Percentiles rank a stretch among this genome's conserved stretches.
phyloP scores from a whole-genome alignment of 768 basidiomycete genomes.

The Pleurotus ostreatus region DNA sequence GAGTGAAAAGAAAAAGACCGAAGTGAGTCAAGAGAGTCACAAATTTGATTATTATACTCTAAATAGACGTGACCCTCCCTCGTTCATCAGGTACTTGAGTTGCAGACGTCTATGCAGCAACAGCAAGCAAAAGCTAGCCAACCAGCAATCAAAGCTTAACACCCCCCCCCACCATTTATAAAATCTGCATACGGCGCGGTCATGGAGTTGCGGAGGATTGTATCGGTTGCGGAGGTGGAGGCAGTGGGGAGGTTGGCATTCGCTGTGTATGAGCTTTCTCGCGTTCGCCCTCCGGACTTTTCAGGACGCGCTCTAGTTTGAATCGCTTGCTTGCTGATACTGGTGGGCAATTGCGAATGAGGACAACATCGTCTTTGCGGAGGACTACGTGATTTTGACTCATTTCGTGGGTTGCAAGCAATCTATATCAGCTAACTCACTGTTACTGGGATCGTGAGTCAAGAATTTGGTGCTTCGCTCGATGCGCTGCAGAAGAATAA shows the following conservation, averaged over 20 bases:
- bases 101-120: constrained; percentile 57
- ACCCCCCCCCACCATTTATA: not conserved
- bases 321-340: constrained; percentile 79
- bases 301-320: constrained; percentile 59
- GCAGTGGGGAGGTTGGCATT: not conserved
- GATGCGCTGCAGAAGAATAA: constrained; percentile 47
- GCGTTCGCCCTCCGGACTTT: constrained; percentile 65
- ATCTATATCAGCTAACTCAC: constrained; percentile 36
- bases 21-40: constrained; percentile 43
- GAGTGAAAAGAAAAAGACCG: constrained; percentile 76
- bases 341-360: constrained; percentile 80
- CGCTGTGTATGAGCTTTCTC: constrained; percentile 20
- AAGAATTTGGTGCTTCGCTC: constrained; percentile 76
- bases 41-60: no score
- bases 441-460: constrained; percentile 67
- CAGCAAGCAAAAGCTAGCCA: constrained; percentile 29
- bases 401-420: not conserved
- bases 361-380: constrained; percentile 64
- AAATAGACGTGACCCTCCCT: not conserved
- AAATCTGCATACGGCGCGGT: not conserved
- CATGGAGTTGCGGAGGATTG: constrained; percentile 11
- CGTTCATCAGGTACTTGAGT: constrained; percentile 47
- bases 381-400: constrained; percentile 37
- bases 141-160: not conserved
- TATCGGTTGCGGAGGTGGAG: constrained; percentile 2